Evolutionary conservation across 1,284 basidiomycete species (phyloP), one percentile per base, ranked within the genome.

Genomic region (Cutaneotrichosporon mucoides): DNA sequence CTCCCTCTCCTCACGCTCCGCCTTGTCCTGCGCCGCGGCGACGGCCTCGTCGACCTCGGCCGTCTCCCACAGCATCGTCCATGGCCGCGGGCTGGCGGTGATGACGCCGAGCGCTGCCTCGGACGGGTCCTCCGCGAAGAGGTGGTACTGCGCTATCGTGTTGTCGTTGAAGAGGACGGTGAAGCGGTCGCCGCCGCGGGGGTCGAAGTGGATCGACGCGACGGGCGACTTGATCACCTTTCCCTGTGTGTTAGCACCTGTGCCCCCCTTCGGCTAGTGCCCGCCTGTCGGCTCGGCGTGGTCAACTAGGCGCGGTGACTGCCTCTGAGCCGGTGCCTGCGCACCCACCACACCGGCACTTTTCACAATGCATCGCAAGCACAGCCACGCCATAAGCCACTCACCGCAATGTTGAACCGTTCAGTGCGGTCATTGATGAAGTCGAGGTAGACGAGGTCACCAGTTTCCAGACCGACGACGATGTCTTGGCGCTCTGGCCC

Each of bases 371-470:
- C 46, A 47, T 36, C 11, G 8, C 38, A 12, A 8, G 13, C 36
- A 55, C 45, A 46, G 13, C 35, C 34, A 24, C 24, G 24, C 24
- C 24, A 24, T 24, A 24, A 16, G 43, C 16, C 12, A 76, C 82
- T 70, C 70, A 88, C 90, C 75, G 88, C 86, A 75, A 97, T 97
- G 80, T 98, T 98, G 56, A 97, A 81, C 34, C 94, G 89, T 6
- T 85, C 85, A 72, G 97, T 98, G 47, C 89, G 86, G 12, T 74
- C 75, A 11, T 70, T 43, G 85, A 88, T 51, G 84, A 85, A 70
- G 92, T 87, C 51, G 61, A 96, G 82, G 90, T 93, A 96, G 53
- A 99, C 79, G 33, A 99, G 81, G 76, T 99, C 95, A 12, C 95
- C 95, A 0, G 91, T 89, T 64, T 82, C 84, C 73, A 99, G 98